Evolutionary conservation across 257 asterid genomes (phyloP), one percentile per base, ranked within the genome.

Genomic region (Galeopsis tetrahit): DNA sequence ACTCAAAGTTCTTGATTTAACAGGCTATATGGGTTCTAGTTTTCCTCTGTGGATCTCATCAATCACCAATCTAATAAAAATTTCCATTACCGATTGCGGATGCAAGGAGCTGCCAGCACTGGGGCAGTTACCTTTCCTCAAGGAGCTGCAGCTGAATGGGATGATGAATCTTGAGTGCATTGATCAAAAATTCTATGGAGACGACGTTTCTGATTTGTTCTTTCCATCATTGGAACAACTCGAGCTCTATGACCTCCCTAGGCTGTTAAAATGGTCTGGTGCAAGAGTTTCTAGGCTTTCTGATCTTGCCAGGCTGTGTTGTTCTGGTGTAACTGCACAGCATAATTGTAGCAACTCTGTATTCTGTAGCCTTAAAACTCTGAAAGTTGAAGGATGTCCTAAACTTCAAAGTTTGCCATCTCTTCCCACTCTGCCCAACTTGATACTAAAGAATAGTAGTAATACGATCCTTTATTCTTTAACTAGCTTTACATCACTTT

Each of bases 61-160:
- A 59, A 38, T 65, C 21, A 36, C n/a, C 9, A 11, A 32, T 63
- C 66, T 73, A 42, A 73, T 4, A 28, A 73, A 73, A 58, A 64
- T 73, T 52, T 51, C 77, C 6, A 52, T 73, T 28, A 51, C 61
- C 0, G 28, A 73, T 64, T 73, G 77, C 64, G 77, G 38, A 13
- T 63, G 71, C 28, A 6, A 38, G 64, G 13, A 73, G 10, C 71
- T 73, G 1, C 77, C 77, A 13, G 7, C 77, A 64, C 66, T 63
- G 7, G 77, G 77, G 7, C 64, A 36, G 55, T 56, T 72, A 35
- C 70, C 56, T 49, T 33, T 51, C 34, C 70, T 72, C 17, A 34
- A 62, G 56, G 77, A 72, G 64, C 77, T 72, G 44, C 75, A 71
- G 43, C 70, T 72, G 55, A 72, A 63, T 15, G 39, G 64, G 43